Evolutionary conservation across 1,139 yeast species (phyloP), one percentile per base, ranked within the genome.

Genomic region (Geotrichum carabidarum): DNA sequence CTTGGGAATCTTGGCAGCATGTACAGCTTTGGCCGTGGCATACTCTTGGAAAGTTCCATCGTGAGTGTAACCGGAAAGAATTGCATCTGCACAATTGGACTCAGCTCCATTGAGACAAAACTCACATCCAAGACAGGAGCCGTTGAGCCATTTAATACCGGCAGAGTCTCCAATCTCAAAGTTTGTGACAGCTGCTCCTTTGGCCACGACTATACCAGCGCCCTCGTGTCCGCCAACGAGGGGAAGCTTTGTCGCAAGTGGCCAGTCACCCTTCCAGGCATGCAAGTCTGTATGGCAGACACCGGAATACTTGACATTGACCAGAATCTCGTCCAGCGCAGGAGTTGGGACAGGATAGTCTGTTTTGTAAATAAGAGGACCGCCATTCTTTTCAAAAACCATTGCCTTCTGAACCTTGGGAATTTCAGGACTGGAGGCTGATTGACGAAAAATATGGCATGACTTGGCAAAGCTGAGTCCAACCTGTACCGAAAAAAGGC

Each of bases 151-250:
- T 71, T 86, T 85, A 67, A 85, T 76, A 68, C 93, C 93, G 57
- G 91, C 94, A 53, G 69, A 74, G 69, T 86, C 93, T 66, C 94
- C 94, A 64, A 84, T 70, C 67, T 84, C 78, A 75, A 86, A 84
- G 68, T 84, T 83, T 64, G 73, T 77, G 62, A 85, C 93, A 62
- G 80, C 77, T 44, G 74, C 74, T 66, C 93, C 94, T 67, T 75
- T 80, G 62, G 78, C 89, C 57, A 84, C 91, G 60, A 86, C 93
- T 41, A 81, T 80, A 71, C 94, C 94, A 38, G 91, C 90, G 73
- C 93, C 93, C 73, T 86, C 94, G 76, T 86, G 94, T 66, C 94
- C 94, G 60, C 89, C 90, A 53, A 84, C 87, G 62, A 83, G 73
- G 22, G 89, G 89, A 60, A 81, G 75, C 71, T 83, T 83, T 61